Evolutionary conservation across 495 filamentous ascomycete genomes (phyloP), one percentile per base, ranked within the genome.

Genomic region (Podospora pseudoanserina): DNA sequence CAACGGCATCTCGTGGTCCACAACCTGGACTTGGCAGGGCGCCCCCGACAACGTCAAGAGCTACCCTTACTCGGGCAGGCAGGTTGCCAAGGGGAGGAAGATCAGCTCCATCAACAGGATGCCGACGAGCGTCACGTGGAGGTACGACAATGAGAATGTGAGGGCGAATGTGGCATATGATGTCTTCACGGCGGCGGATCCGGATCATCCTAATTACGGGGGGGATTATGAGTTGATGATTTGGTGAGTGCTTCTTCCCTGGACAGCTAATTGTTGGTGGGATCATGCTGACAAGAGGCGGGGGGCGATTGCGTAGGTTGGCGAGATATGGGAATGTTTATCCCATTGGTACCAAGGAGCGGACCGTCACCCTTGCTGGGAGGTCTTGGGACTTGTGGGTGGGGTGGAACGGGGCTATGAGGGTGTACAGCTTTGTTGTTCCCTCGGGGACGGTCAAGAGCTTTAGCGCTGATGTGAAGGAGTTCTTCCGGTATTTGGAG

Each of bases 201-300:
- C 76, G 20, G 78, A 83, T 65, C 81, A 84, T 67, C 72, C 59
- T 23, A 84, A 77, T 7, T 80, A 72, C 60, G 77, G 79, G 32
- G 82, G 82, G 20, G 81, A 85, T 61, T 83, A 83, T 66, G 82
- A 85, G 68, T 71, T 85, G 30, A 84, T 85, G 82, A 79, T 85
- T 56, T 85, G 82, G 82, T 83, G 68, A 68, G 77, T 74, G 16
- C 0, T 9, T 13, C 30, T 60, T n/a, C 11, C 2, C 26, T 55
- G 16, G 23, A 23, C 23, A 23, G 23, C 23, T 2, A 23, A 23
- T 23, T 20, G 16, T 32, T 30, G 32, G 9, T 44, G 30, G 18
- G 15, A 15, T 39, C 19, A 30, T 20, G 13, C 55, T 58, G 55
- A 58, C 55, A 58, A 11, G n/a, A 4, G 6, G 18, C 23, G 23